Conservation (phyloP, 768 basidiomycete species). For the Amanita exitialis region DNA sequence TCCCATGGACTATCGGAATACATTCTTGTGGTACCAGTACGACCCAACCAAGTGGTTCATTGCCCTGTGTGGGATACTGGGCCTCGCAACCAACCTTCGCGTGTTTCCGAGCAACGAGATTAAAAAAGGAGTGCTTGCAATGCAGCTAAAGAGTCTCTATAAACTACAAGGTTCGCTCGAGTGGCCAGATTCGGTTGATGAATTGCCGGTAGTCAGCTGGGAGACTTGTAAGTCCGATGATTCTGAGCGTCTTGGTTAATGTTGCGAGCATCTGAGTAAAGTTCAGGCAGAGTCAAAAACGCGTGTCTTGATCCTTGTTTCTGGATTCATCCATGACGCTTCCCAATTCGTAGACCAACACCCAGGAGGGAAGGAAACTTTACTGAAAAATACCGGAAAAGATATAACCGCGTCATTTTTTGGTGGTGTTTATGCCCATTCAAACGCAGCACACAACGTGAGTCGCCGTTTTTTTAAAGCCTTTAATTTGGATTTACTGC, state of each 20-base stretch:
- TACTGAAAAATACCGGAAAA: constrained; percentile 58
- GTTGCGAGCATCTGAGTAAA: constrained; percentile 15
- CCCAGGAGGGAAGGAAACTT: constrained; percentile 62
- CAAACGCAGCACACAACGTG: constrained; percentile 75
- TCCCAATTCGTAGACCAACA: constrained; percentile 64
- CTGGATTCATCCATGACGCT: constrained; percentile 84
- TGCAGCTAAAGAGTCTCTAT: constrained; percentile 73
- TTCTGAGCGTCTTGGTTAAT: not conserved
- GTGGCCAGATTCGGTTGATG: constrained; percentile 49
- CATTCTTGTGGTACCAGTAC: constrained; percentile 75
- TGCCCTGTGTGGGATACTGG: constrained; percentile 43
- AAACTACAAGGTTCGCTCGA: constrained; percentile 46
- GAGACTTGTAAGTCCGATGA: constrained; percentile 51
- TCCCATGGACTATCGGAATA: constrained; percentile 81
- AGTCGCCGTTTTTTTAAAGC: constrained; percentile 13
- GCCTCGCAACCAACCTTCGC: constrained; percentile 74
- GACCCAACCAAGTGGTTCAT: constrained; percentile 98
- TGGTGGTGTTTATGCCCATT: constrained; percentile 77
- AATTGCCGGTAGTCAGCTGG: constrained; percentile 75
- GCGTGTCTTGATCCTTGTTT: constrained; percentile 59
- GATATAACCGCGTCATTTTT: constrained; percentile 82
- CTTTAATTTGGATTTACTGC: not conserved
- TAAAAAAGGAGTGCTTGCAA: constrained; percentile 68
- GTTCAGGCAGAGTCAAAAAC: constrained; percentile 60
- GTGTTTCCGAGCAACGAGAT: constrained; percentile 87